Evolutionary conservation across 192 early-diverging fungal genomes (phyloP).

Genomic region (Geosiphon pyriformis): DNA sequence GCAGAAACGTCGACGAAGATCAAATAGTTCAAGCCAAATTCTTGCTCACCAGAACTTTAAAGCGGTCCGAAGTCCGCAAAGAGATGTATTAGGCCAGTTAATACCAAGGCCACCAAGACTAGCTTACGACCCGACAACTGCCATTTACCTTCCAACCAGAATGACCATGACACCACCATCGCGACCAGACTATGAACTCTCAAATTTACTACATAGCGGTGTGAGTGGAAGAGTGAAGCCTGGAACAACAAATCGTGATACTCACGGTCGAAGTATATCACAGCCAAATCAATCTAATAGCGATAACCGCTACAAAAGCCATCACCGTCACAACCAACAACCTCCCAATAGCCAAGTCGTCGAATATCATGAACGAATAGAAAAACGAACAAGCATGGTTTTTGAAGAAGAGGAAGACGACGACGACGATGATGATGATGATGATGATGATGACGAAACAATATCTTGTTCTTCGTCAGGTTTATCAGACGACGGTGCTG

Average conservation of each 20-base stretch:
- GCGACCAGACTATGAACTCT: background rate
- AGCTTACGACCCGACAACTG: background rate
- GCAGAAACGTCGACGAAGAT: conserved; percentile 22
- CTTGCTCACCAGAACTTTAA: background rate
- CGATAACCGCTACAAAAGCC: background rate
- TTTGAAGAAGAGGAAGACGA: conserved; percentile 17
- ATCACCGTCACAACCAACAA: background rate
- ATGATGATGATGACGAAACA: background rate
- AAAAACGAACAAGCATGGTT: conserved; percentile 21
- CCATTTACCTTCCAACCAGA: background rate
- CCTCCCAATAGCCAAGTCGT: background rate
- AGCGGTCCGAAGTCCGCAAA: conserved; percentile 12
- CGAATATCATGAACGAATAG: conserved; percentile 22
- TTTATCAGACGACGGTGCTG: background rate
- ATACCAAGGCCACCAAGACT: conserved; percentile 15
- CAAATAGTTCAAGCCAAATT: conserved; percentile 18
- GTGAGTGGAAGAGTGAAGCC: too few species aligned
- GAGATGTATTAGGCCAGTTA: background rate
- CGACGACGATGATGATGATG: background rate
- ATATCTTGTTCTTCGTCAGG: conserved; percentile 4
- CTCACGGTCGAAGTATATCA: background rate
- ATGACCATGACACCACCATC: conserved; percentile 15
- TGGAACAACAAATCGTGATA: background rate
- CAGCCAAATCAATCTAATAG: background rate
- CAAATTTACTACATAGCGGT: background rate